Conservation (phyloP, 768 basidiomycete species). For the Auriscalpium microsporum region DNA sequence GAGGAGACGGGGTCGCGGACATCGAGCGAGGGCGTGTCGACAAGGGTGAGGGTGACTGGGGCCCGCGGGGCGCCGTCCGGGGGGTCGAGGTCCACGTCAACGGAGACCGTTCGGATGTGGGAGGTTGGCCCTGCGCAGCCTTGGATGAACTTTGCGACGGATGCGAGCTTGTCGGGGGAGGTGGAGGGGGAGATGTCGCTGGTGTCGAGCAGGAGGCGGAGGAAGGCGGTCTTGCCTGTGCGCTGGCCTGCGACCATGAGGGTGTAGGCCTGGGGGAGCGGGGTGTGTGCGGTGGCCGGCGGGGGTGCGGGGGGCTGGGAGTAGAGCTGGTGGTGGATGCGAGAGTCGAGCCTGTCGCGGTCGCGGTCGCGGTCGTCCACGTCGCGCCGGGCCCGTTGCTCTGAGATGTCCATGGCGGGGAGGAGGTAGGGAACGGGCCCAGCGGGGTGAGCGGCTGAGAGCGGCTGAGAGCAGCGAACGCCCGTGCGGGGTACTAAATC, state of each 20-base stretch:
- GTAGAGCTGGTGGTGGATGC: slow-evolving; percentile 16
- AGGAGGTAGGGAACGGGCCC: slow-evolving; percentile 17
- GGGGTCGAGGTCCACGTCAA: slow-evolving; percentile 60
- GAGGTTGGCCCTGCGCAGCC: slow-evolving; percentile 65
- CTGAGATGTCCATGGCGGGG: slow-evolving; percentile 52
- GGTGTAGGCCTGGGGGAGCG: slow-evolving; percentile 42
- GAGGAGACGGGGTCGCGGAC: slow-evolving; percentile 55
- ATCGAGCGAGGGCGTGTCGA: slow-evolving; percentile 80
- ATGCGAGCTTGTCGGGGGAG: slow-evolving; percentile 67
- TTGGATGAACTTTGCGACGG: slow-evolving; percentile 77
- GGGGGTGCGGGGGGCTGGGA: slow-evolving; percentile 17
- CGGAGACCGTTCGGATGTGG: slow-evolving; percentile 58
- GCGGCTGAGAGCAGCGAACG: slow-evolving; percentile 51
- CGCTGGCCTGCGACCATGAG: slow-evolving; percentile 77
- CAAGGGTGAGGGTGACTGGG: slow-evolving; percentile 56
- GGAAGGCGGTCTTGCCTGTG: slow-evolving; percentile 83
- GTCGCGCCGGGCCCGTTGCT: slow-evolving; percentile 41
- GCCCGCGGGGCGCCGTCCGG: slow-evolving; percentile 37
- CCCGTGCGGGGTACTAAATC: slow-evolving; percentile 16
- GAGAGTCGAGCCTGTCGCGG: slow-evolving; percentile 14
- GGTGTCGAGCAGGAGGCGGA: slow-evolving; percentile 79
- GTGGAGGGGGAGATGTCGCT: slow-evolving; percentile 53
- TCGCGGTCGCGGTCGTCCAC: slow-evolving; percentile 29
- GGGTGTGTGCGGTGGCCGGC: slow-evolving; percentile 21
- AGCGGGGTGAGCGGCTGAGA: slow-evolving; percentile 29